These are phyloP conservation scores for Solanum pinnatisectum DNA, from an alignment of 257 asterid genomes.

Conservation along the genomic window DNA sequence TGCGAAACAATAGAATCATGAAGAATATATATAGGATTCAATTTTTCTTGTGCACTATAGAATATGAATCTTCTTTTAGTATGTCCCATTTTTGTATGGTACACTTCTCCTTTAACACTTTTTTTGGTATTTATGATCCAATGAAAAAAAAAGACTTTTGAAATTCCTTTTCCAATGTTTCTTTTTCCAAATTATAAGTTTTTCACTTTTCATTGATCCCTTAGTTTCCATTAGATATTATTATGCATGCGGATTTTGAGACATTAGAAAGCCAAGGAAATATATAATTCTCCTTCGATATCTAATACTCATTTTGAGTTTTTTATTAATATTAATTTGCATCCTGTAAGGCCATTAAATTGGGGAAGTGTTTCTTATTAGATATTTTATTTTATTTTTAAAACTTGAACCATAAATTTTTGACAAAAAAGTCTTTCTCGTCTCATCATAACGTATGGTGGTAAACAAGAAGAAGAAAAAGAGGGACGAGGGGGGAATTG, in stretches of 20 bases:
- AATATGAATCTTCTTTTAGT: background rate
- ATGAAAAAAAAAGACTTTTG: background rate
- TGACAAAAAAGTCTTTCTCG: accelerated
- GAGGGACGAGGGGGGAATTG: background rate
- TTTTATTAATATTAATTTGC: no score
- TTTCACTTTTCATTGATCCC: background rate
- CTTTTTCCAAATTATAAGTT: background rate
- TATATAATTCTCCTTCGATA: no score
- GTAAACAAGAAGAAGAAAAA: background rate
- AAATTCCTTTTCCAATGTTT: background rate
- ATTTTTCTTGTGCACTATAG: background rate
- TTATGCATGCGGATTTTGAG: background rate
- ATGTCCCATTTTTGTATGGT: background rate
- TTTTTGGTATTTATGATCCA: background rate
- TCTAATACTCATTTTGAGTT: no score
- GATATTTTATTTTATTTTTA: background rate
- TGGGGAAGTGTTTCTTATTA: background rate
- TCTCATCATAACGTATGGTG: background rate
- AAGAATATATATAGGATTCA: background rate
- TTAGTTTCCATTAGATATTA: background rate
- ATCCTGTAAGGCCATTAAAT: background rate
- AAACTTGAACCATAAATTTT: background rate
- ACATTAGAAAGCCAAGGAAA: background rate
- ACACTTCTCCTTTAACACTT: background rate
- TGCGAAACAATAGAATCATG: background rate